A percentile compares a stretch with the other conserved stretches of the same genome.
These are phyloP conservation scores for Asterophora parasitica DNA, from an alignment of 768 basidiomycete species.

Conservation along the genomic window DNA sequence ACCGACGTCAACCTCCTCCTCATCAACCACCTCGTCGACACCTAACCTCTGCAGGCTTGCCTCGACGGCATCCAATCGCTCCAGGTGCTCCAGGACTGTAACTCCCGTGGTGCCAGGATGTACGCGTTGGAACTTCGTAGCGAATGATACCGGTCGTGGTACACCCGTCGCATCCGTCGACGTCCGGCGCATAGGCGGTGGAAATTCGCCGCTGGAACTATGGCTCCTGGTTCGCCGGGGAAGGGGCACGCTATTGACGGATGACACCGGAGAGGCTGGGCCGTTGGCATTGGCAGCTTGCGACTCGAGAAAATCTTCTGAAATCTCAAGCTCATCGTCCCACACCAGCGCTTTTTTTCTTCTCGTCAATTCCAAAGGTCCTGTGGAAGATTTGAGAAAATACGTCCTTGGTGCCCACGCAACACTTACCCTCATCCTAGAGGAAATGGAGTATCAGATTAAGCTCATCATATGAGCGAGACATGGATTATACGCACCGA, in stretches of 20 bases:
- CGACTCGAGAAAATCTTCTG: constrained; percentile 46
- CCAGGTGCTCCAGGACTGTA: constrained; percentile 78
- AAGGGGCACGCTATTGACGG: constrained; percentile 57
- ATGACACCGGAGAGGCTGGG: constrained; percentile 52
- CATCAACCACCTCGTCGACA: constrained; percentile 41
- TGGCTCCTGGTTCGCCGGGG: constrained; percentile 53
- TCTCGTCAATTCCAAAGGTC: constrained; percentile 88
- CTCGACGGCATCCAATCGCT: constrained; percentile 79
- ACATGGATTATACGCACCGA: constrained; percentile 39
- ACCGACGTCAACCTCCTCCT: constrained; percentile 65
- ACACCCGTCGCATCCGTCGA: constrained; percentile 61
- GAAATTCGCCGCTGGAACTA: constrained; percentile 67
- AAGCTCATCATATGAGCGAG: background rate
- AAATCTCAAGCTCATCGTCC: constrained; percentile 79
- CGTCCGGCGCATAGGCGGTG: constrained; percentile 61
- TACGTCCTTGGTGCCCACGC: background rate
- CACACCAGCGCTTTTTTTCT: constrained; percentile 76
- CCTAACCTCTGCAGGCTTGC: constrained; percentile 74
- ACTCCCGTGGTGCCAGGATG: constrained; percentile 87
- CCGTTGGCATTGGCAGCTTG: constrained; percentile 21
- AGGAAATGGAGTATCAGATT: background rate
- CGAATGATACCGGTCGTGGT: constrained; percentile 75
- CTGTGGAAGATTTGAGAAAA: constrained; percentile 31
- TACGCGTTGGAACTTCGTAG: constrained; percentile 77
- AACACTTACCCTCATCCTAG: constrained; percentile 66